Evolutionary conservation across 495 filamentous ascomycete genomes (phyloP).

Genomic region (Xylaria grammica): DNA sequence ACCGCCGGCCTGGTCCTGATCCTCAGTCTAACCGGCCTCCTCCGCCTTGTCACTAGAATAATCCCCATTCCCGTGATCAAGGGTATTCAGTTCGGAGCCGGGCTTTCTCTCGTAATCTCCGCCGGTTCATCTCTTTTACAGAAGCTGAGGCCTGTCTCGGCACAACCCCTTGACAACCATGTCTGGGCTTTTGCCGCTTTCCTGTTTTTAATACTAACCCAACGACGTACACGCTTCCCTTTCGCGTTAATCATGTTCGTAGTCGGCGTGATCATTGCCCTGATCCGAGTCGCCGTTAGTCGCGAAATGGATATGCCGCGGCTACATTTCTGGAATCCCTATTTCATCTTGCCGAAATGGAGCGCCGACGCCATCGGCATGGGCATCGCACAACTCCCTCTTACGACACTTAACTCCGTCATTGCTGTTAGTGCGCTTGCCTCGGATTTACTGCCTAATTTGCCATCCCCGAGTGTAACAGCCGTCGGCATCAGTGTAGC

Average conservation of each 20-base stretch:
- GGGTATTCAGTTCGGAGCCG: slow-evolving; percentile 92
- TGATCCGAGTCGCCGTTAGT: slow-evolving; percentile 42
- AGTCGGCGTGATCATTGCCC: slow-evolving; percentile 64
- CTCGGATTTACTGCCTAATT: slow-evolving; percentile 71
- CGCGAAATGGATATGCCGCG: slow-evolving; percentile 43
- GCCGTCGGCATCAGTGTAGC: slow-evolving; percentile 80
- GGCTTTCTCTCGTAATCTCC: slow-evolving; percentile 76
- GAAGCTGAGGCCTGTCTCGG: slow-evolving; percentile 58
- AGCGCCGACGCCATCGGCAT: slow-evolving; percentile 53
- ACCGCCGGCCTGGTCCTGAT: slow-evolving; percentile 73
- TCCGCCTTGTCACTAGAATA: slow-evolving; percentile 68
- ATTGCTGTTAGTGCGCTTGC: slow-evolving; percentile 81
- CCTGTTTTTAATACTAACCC: slow-evolving; percentile 66
- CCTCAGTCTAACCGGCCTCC: slow-evolving; percentile 75
- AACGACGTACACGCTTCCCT: slow-evolving; percentile 64
- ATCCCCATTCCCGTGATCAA: slow-evolving; percentile 88
- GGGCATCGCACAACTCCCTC: slow-evolving; percentile 79
- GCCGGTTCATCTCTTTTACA: slow-evolving; percentile 68
- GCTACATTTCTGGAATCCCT: slow-evolving; percentile 58
- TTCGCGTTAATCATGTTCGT: slow-evolving; percentile 76
- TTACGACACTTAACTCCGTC: slow-evolving; percentile 90
- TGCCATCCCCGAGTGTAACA: slow-evolving; percentile 69
- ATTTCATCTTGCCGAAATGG: slow-evolving; percentile 48
- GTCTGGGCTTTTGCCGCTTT: slow-evolving; percentile 75
- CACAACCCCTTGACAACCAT: slow-evolving; percentile 69